Evolutionary conservation across 2,329 filamentous ascomycete genomes (phyloP).

Genomic region (Pseudocercospora musae): DNA sequence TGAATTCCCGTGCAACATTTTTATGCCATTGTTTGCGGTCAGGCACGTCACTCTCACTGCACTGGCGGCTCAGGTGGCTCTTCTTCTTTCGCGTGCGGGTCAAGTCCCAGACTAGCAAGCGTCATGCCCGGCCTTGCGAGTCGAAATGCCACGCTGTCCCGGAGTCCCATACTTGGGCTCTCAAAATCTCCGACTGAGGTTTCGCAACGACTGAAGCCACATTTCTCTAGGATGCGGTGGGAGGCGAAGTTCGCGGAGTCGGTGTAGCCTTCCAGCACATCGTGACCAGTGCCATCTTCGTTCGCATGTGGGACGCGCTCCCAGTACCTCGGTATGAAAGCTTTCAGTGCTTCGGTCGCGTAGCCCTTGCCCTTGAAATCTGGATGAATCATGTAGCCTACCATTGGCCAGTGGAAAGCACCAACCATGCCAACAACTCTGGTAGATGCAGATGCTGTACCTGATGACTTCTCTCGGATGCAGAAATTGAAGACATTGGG

Average conservation of each 20-base stretch:
- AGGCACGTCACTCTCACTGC: background rate
- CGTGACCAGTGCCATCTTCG: slow-evolving; percentile 29
- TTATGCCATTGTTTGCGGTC: background rate
- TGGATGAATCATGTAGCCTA: slow-evolving; percentile 45
- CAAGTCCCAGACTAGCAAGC: slow-evolving; percentile 25
- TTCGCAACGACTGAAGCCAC: slow-evolving; percentile 47
- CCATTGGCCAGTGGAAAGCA: slow-evolving; percentile 40
- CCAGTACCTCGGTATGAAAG: slow-evolving; percentile 42
- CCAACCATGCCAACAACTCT: slow-evolving; percentile 47
- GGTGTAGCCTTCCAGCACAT: slow-evolving; percentile 46
- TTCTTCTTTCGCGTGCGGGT: background rate
- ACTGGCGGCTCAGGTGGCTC: slow-evolving; percentile 14
- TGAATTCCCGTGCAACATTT: too few species aligned
- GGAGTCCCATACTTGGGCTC: slow-evolving; percentile 37
- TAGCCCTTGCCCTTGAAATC: slow-evolving; percentile 39
- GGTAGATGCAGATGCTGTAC: slow-evolving; percentile 57
- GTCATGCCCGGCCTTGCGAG: slow-evolving; percentile 29
- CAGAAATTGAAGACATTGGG: slow-evolving; percentile 55
- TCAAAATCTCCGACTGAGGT: slow-evolving; percentile 42
- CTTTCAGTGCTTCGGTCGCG: slow-evolving; percentile 44
- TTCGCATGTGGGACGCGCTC: slow-evolving; percentile 34
- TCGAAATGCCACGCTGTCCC: slow-evolving; percentile 37
- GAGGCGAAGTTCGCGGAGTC: slow-evolving; percentile 53
- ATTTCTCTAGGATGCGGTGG: slow-evolving; percentile 55
- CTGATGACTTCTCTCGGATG: slow-evolving; percentile 45